Conservation (phyloP, 345 rosid genomes). For the Arabidopsis arenosa region DNA sequence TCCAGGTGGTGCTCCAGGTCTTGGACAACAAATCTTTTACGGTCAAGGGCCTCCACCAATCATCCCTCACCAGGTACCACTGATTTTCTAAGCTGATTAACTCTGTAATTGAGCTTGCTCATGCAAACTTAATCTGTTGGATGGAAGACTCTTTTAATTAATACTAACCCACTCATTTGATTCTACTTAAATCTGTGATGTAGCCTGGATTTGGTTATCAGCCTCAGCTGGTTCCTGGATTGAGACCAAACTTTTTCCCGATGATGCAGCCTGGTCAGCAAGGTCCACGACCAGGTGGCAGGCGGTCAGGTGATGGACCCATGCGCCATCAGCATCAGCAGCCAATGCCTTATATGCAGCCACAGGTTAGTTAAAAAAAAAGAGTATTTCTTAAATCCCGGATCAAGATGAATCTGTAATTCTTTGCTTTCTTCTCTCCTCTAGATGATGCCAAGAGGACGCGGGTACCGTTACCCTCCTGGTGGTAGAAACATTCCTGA, state of each 20-base stretch:
- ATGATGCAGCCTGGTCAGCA: constrained; percentile 96
- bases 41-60: constrained; percentile 98
- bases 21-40: constrained; percentile 88
- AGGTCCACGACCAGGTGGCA: constrained; percentile 84
- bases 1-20: constrained; percentile 81
- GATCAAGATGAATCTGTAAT: not conserved
- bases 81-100: not conserved
- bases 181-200: constrained; percentile 8
- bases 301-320: constrained; percentile 71
- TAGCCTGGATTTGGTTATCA: constrained; percentile 99
- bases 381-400: not conserved
- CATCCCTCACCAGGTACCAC: constrained; percentile 79
- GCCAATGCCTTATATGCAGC: constrained; percentile 81
- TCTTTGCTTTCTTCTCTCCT: not conserved
- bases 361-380: constrained; percentile 56
- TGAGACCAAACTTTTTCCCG: constrained; percentile 64
- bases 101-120: not conserved
- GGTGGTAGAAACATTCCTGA: constrained; percentile 89
- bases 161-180: not conserved
- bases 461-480: constrained; percentile 74
- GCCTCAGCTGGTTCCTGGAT: constrained; percentile 92
- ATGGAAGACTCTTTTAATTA: too few species aligned
- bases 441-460: constrained; percentile 93
- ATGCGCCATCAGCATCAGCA: constrained; percentile 81
- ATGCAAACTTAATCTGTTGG: not conserved